Base-by-base conservation (phyloP, 2,329 filamentous ascomycete genomes). In the Colletotrichum karsti region DNA sequence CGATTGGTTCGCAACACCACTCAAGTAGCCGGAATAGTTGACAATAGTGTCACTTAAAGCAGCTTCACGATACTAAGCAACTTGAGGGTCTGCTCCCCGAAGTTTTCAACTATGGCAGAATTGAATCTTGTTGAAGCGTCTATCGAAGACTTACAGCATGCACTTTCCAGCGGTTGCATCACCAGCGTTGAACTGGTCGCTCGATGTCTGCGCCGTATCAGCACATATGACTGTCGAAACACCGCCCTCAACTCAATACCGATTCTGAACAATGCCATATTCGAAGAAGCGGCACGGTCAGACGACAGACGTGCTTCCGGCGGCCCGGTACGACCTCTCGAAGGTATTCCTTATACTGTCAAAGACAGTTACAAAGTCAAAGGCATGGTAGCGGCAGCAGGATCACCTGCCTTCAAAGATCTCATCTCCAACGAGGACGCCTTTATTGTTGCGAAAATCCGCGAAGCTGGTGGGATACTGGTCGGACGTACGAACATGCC, bases 401-500 rank as follows among this genome's bases (percentile, higher is more conserved):
- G 87, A 1, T 89, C 86, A 0, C 85, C 85, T 3, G 88, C 87
- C 0, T 86, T 90, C 61, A 72, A 81, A 30, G 72, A 83, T 7
- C 73, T 90, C 0, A 70, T 84, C 3, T 81, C 87, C 0, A 83
- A 79, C 13, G 80, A 85, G 54, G 87, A 90, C 73, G 85, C 87
- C 1, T 84, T 83, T 9, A 82, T 83, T 6, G 85, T 87, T 0
- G 71, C 79, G n/a, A 75, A 77, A 12, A 76, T 90, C 5, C 79
- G 82, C 3, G 77, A 81, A 28, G 83, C 84, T 1, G 86, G 87
- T 1, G 85, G 81, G 0, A 77, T 88, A 1, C 73, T 87, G 18
- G 76, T 88, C 0, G 88, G 88, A 0, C 81, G 83, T 46, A 88
- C 88, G 90, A 79, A 50, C 7, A 90, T 90, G 83, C 87, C 85